Conservation (phyloP, 371 early-diverging fungal species). For the Mortierella sp. region DNA sequence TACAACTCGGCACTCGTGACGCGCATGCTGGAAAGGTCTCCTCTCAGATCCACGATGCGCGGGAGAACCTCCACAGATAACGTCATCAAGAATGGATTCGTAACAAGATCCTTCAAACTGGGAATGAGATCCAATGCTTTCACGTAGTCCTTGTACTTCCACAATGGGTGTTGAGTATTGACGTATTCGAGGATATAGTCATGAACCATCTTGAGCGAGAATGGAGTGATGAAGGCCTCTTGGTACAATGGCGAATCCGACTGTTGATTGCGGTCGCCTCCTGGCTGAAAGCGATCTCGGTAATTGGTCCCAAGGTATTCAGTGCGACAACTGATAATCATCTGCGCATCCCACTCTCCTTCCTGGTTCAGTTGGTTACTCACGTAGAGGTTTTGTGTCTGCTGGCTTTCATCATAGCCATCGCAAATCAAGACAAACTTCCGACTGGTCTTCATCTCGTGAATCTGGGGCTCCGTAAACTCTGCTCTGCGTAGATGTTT, state of each 20-base stretch:
- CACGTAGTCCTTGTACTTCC: slow-evolving; percentile 4
- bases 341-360: background rate
- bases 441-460: background rate
- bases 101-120: slow-evolving; percentile 8
- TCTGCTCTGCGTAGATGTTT: background rate
- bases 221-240: background rate
- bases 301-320: background rate
- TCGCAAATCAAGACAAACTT: no score
- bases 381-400: background rate
- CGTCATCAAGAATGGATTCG: slow-evolving; percentile 6
- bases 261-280: background rate
- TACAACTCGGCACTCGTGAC: slow-evolving; percentile 4
- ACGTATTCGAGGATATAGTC: background rate
- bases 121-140: background rate
- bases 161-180: background rate
- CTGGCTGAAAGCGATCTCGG: slow-evolving; percentile 1
- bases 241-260: background rate
- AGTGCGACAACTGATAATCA: slow-evolving; percentile 10
- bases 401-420: no score
- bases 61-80: slow-evolving; percentile 3
- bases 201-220: background rate
- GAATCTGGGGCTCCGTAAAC: background rate
- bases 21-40: background rate
- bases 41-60: background rate
- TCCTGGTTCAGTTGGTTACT: slow-evolving; percentile 6